Conservation (phyloP, 2,329 filamentous ascomycete genomes). For the Thyridium curvatum region DNA sequence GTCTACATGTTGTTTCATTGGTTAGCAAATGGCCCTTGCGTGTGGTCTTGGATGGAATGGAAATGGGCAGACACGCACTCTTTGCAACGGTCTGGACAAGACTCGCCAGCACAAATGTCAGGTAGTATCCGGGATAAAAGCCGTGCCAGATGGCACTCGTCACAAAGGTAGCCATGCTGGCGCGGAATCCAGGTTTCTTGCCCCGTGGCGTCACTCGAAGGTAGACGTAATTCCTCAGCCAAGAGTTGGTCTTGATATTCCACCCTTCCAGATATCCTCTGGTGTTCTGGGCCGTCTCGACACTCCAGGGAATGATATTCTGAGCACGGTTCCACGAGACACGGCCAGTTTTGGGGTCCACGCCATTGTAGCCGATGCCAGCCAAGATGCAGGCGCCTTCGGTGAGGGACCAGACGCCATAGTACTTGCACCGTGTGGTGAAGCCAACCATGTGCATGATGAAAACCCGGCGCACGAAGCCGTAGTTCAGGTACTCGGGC, state of each 20-base stretch:
- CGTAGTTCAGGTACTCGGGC: slow-evolving; percentile 60
- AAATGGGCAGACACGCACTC: slow-evolving; percentile 52
- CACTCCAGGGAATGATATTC: slow-evolving; percentile 79
- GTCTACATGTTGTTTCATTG: slow-evolving; percentile 45
- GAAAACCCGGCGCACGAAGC: slow-evolving; percentile 68
- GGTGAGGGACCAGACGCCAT: slow-evolving; percentile 88
- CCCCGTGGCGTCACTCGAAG: slow-evolving; percentile 90
- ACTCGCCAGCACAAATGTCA: slow-evolving; percentile 82
- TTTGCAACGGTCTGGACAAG: slow-evolving; percentile 92
- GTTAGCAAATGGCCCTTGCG: too few species aligned
- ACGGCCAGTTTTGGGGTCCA: slow-evolving; percentile 78
- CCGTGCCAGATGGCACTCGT: slow-evolving; percentile 98
- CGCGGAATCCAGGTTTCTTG: slow-evolving; percentile 93
- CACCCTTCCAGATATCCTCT: slow-evolving; percentile 84
- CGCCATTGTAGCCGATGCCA: slow-evolving; percentile 88
- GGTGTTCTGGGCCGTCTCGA: slow-evolving; percentile 91
- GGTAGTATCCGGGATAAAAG: slow-evolving; percentile 94
- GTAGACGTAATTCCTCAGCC: slow-evolving; percentile 94
- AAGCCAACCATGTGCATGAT: slow-evolving; percentile 79
- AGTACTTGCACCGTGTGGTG: slow-evolving; percentile 84
- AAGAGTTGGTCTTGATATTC: slow-evolving; percentile 99
- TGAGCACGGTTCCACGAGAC: slow-evolving; percentile 85
- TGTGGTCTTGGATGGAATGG: background rate
- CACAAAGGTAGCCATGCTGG: slow-evolving; percentile 86
- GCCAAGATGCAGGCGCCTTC: slow-evolving; percentile 93